A percentile compares a stretch with the other conserved stretches of the same genome.
Conservation (phyloP, 1,139 yeast species). For the Diutina pseudorugosa region DNA sequence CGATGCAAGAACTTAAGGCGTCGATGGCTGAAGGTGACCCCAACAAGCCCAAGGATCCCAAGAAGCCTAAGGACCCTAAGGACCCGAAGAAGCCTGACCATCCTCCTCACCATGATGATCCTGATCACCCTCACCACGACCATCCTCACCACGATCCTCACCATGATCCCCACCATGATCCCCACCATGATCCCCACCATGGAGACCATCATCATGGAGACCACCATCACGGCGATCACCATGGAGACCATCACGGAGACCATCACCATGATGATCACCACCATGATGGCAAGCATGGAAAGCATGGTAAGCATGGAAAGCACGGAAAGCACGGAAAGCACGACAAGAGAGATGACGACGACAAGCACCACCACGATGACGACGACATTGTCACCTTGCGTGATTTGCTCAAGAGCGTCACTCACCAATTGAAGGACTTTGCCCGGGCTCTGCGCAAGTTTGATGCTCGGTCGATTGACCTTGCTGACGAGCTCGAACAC, state of each 20-base stretch:
- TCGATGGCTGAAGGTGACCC: not conserved
- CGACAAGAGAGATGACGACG: not conserved
- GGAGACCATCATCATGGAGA: not conserved
- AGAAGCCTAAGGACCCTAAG: not conserved
- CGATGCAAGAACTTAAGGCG: not conserved
- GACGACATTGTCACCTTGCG: conserved; percentile 13
- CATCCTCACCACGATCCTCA: not conserved
- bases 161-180: not conserved
- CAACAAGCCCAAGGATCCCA: not conserved
- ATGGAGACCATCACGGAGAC: not conserved
- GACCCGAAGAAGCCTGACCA: not conserved
- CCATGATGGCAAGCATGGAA: not conserved
- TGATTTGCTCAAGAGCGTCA: conserved; percentile 17
- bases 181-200: not conserved
- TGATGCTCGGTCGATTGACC: conserved; percentile 21
- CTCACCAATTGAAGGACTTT: conserved; percentile 16
- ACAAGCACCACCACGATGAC: not conserved
- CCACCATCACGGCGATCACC: not conserved
- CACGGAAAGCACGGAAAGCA: not conserved
- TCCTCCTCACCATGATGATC: not conserved
- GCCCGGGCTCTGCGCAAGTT: conserved; percentile 18
- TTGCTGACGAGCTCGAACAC: conserved; percentile 20
- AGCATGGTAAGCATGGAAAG: too few species aligned
- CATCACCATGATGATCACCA: not conserved
- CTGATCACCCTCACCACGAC: not conserved